Percentiles rank a stretch among this genome's conserved stretches.
These are phyloP conservation scores for Sporobolomyces phaffii DNA, from an alignment of 768 basidiomycete species.

Conservation along the genomic window DNA sequence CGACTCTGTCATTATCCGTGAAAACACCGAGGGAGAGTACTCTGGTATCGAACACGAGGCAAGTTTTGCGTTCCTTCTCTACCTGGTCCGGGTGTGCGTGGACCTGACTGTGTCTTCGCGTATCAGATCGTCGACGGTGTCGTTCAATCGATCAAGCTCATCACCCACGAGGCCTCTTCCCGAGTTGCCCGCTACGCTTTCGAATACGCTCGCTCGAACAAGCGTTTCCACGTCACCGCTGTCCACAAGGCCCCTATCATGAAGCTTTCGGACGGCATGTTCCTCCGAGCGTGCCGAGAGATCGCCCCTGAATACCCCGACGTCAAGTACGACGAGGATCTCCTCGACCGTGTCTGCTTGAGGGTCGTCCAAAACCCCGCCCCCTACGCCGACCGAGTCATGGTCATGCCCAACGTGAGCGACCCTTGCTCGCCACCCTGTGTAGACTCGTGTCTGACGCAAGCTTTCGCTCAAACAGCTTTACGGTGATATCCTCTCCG, in stretches of 20 bases:
- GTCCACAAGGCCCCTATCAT: conserved; percentile 99
- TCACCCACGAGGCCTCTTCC: conserved; percentile 97
- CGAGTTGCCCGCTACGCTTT: conserved; percentile 98
- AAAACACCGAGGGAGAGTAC: conserved; percentile 99
- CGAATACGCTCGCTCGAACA: conserved; percentile 84
- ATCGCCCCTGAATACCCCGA: conserved; percentile 93
- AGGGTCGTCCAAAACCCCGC: conserved; percentile 88
- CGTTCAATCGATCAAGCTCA: conserved; percentile 98
- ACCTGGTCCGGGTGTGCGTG: conserved; percentile 11
- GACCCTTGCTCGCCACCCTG: conserved; percentile 51
- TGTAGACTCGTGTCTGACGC: not conserved
- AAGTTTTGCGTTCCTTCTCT: conserved; percentile 17
- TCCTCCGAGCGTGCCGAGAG: conserved; percentile 91
- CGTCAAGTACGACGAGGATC: conserved; percentile 89
- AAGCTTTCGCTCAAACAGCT: too few species aligned
- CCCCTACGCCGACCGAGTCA: conserved; percentile 91
- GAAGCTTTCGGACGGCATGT: conserved; percentile 99
- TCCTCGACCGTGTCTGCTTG: conserved; percentile 91
- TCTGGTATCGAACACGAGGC: conserved; percentile 99
- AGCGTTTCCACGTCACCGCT: conserved; percentile 83
- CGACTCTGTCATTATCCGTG: conserved; percentile 94
- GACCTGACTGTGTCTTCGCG: not conserved
- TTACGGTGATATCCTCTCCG: conserved; percentile 48
- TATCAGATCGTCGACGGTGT: conserved; percentile 88
- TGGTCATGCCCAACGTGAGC: conserved; percentile 96